phyloP scores from a whole-genome alignment of 2,329 filamentous ascomycete genomes.

The Xylaria hypoxylon region DNA sequence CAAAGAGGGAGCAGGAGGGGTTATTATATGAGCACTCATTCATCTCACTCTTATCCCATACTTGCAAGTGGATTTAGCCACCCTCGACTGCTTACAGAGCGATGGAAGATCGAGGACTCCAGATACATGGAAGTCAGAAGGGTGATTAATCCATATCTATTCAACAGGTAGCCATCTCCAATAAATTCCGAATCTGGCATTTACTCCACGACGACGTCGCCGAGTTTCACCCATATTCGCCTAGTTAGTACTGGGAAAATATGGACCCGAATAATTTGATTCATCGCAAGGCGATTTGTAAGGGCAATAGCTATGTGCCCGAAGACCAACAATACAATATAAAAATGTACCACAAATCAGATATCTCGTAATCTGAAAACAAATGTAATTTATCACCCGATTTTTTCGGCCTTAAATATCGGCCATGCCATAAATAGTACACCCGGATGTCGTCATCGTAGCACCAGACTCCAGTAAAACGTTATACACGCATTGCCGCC shows the following conservation, averaged over 20 bases:
- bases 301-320: background rate
- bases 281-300: background rate
- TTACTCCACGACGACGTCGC: background rate
- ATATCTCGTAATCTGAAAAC: constrained; percentile 19
- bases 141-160: background rate
- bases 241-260: background rate
- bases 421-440: constrained; percentile 36
- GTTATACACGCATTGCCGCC: constrained; percentile 29
- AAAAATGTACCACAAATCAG: constrained; percentile 5
- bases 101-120: background rate
- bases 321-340: background rate
- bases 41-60: background rate
- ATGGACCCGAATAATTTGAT: background rate
- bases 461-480: constrained; percentile 40
- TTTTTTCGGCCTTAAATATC: constrained; percentile 25
- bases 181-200: background rate
- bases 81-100: background rate
- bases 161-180: background rate
- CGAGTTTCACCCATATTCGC: background rate
- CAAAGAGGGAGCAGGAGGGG: background rate
- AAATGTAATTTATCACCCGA: constrained; percentile 35
- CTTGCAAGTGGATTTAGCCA: too few species aligned
- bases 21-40: background rate
- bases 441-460: constrained; percentile 39
- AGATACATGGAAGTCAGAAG: background rate